Percentiles rank a stretch among this genome's conserved stretches.
These are phyloP conservation scores for Zoysia japonica DNA, from an alignment of 176 grass and related monocot genomes.

Conservation along the genomic window DNA sequence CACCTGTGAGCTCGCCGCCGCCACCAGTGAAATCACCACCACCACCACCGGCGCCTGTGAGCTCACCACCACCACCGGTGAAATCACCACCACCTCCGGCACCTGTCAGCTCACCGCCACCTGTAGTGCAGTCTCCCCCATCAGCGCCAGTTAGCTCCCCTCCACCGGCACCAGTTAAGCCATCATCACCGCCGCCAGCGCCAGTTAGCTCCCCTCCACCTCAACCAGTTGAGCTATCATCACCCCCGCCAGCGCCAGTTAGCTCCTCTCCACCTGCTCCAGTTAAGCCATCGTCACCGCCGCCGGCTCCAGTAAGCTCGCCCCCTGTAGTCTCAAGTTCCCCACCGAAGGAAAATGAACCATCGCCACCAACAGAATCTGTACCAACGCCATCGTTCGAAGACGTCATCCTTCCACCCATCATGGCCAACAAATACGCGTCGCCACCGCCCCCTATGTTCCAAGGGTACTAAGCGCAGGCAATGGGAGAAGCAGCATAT, in stretches of 20 bases:
- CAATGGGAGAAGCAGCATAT: not conserved
- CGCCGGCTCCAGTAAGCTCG: not conserved
- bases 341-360: conserved; percentile 3
- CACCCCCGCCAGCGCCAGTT: not conserved
- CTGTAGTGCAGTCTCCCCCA: not conserved
- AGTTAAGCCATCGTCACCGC: not conserved
- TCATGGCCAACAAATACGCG: conserved; percentile 40
- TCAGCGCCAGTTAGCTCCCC: not conserved
- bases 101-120: conserved; percentile 18
- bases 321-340: not conserved
- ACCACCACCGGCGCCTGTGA: not conserved
- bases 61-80: conserved; percentile 23
- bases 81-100: conserved; percentile 4
- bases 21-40: conserved; percentile 6
- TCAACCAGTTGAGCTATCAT: not conserved
- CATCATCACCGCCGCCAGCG: not conserved
- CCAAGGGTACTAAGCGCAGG: conserved; percentile 49
- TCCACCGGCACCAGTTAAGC: not conserved
- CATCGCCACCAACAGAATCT: not conserved
- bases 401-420: conserved; percentile 46
- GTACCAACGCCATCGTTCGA: conserved; percentile 27
- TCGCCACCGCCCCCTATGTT: conserved; percentile 55
- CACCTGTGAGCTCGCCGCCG: conserved; percentile 1
- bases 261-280: not conserved
- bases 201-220: not conserved